phyloP scores from a whole-genome alignment of 805 yeast genomes.

The Jamesozyma rosinii region DNA sequence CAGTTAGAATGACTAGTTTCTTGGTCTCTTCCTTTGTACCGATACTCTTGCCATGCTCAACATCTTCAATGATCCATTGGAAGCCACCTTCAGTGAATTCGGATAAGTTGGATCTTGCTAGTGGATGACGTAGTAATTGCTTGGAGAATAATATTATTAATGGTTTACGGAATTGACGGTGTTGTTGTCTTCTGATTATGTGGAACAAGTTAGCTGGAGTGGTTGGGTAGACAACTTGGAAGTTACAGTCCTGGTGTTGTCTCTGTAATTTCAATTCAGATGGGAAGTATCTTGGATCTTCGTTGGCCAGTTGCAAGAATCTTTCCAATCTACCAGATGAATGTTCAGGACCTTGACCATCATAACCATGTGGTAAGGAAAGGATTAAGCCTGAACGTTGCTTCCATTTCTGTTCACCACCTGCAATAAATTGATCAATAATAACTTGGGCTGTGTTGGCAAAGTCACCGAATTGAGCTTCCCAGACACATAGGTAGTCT shows the following conservation, averaged over 20 bases:
- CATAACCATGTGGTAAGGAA: constrained; percentile 97
- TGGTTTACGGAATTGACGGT: constrained; percentile 96
- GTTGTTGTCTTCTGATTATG: constrained; percentile 95
- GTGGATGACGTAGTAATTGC: constrained; percentile 90
- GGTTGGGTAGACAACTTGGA: constrained; percentile 96
- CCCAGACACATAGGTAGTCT: constrained; percentile 96
- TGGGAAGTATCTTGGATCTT: constrained; percentile 93
- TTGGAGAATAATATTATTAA: constrained; percentile 83
- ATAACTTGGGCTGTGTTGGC: constrained; percentile 99
- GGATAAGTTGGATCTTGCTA: constrained; percentile 74
- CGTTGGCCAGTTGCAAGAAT: constrained; percentile 90
- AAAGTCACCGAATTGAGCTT: constrained; percentile 99
- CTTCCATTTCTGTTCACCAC: constrained; percentile 97
- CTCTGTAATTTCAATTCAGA: constrained; percentile 77
- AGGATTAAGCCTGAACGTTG: constrained; percentile 95
- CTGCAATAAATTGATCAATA: constrained; percentile 90
- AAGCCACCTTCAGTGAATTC: constrained; percentile 90
- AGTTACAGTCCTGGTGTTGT: constrained; percentile 97
- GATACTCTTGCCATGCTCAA: constrained; percentile 70
- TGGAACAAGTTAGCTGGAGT: constrained; percentile 97
- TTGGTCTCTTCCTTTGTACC: constrained; percentile 74
- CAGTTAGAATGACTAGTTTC: constrained; percentile 74
- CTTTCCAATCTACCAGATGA: constrained; percentile 96
- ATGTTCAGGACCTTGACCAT: constrained; percentile 99
- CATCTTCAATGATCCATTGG: constrained; percentile 94